phyloP scores from a whole-genome alignment of 306 rosid genomes.

The Prosopis cineraria region DNA sequence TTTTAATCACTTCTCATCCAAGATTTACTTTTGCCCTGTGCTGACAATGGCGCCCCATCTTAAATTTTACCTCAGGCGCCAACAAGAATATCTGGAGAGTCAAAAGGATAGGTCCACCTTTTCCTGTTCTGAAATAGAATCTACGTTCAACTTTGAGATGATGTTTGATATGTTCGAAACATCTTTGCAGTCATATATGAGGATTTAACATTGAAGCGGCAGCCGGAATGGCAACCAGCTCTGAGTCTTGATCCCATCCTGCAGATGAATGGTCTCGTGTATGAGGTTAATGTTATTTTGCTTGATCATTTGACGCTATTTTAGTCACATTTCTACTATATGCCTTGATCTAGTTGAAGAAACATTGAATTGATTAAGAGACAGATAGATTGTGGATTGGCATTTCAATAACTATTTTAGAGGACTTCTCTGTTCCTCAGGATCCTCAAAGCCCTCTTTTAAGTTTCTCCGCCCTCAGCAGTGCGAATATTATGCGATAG shows the following conservation, averaged over 20 bases:
- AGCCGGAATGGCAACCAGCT: constrained; percentile 82
- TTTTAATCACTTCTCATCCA: constrained; percentile 29
- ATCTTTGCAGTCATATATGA: constrained; percentile 65
- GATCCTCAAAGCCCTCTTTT: constrained; percentile 94
- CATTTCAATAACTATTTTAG: constrained; percentile 34
- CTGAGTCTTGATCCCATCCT: constrained; percentile 72
- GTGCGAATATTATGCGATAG: no score
- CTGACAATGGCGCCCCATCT: constrained; percentile 68
- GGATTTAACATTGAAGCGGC: constrained; percentile 88
- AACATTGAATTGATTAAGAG: constrained; percentile 4
- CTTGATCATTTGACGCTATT: background rate
- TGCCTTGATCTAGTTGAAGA: background rate
- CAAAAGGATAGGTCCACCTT: background rate
- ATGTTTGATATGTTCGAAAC: constrained; percentile 9
- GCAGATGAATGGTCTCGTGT: constrained; percentile 81
- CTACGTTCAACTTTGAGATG: background rate
- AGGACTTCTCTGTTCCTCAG: constrained; percentile 85
- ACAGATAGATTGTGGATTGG: background rate
- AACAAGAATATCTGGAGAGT: constrained; percentile 82
- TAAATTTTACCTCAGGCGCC: constrained; percentile 44
- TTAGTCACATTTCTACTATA: background rate
- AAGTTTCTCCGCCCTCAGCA: constrained; percentile 91
- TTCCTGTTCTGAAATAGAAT: background rate
- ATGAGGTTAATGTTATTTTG: constrained; percentile 63
- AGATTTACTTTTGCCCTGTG: constrained; percentile 33